These are phyloP conservation scores for Hippophae tibetana DNA, from an alignment of 306 rosid species.

Conservation along the genomic window DNA sequence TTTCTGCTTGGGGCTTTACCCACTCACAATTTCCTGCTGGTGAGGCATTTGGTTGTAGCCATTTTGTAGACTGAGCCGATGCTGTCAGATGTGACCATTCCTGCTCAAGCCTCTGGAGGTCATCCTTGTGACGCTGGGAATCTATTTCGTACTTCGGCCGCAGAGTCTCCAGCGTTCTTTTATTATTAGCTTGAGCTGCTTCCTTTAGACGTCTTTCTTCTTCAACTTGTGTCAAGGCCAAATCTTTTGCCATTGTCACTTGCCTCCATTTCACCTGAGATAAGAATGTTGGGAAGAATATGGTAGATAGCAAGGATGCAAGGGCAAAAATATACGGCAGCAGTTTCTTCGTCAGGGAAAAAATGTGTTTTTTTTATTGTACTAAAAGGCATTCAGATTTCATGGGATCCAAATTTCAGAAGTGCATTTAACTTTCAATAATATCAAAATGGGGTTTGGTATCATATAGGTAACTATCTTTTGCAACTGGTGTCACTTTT, in stretches of 20 bases:
- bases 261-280: slow-evolving; percentile 61
- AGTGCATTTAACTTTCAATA: no score
- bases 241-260: slow-evolving; percentile 72
- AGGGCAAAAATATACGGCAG: background rate
- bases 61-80: slow-evolving; percentile 42
- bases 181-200: slow-evolving; percentile 58
- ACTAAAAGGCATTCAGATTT: background rate
- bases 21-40: slow-evolving; percentile 33
- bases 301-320: background rate
- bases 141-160: slow-evolving; percentile 84
- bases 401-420: no score
- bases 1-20: slow-evolving; percentile 52
- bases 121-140: slow-evolving; percentile 93
- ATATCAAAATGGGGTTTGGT: no score
- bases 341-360: background rate
- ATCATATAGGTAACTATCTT: no score
- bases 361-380: background rate
- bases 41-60: slow-evolving; percentile 31
- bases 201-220: slow-evolving; percentile 67
- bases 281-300: background rate
- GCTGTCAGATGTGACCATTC: slow-evolving; percentile 66
- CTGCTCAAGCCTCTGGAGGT: slow-evolving; percentile 78
- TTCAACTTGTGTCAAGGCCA: slow-evolving; percentile 44
- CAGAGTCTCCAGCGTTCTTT: slow-evolving; percentile 71
- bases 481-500: no score